Base-by-base conservation (phyloP, 2,329 filamentous ascomycete species). In the Pseudogymnoascus sp. region DNA sequence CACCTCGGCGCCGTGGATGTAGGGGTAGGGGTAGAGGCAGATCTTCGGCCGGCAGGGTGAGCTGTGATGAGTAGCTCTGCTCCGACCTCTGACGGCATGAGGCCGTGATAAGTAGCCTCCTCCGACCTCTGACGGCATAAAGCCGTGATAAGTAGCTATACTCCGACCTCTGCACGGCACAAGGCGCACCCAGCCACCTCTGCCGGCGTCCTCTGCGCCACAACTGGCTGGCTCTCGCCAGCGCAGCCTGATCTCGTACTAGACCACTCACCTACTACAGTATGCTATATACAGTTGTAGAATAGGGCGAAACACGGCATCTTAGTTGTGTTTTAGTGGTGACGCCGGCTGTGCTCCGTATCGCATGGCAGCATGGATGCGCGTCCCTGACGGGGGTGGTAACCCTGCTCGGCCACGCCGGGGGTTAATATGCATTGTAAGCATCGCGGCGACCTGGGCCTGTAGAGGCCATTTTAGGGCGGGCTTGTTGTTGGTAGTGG, bases 311-410 rank as follows among this genome's bases (percentile, higher is more conserved):
- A 52, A 52, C 45, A 52, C 45, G 45, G 45, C 8, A 30, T 2
- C 45, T 49, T 49, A 52, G 45, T 16, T 22, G 45, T 30, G 45
- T 52, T 49, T 52, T 52, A 52, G 45, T 52, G 25, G 25, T 52
- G 8, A 28, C 14, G 6, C 45, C 25, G 25, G 45, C 25, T 16
- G 8, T 2, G 11, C 45, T 52, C 45, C 45, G 45, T 52, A 52
- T 52, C 45, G 45, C 45, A 52, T 52, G 45, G 45, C 45, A 52
- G 25, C 45, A 52, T 52, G 45, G 45, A 30, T 33, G 30, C 30
- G 2, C 7, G 19, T 42, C 4, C 38, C n/a, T 39, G 38, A 39
- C 8, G 25, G 12, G 45, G 25, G 4, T 14, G 14, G 25, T 14
- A 16, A 2, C 45, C 45, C 23, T 16, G 45, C 6, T 16, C 45